Percentiles rank a stretch among this genome's conserved stretches.
Conservation (phyloP, 257 asterid genomes). For the Forsythia viridissima region DNA sequence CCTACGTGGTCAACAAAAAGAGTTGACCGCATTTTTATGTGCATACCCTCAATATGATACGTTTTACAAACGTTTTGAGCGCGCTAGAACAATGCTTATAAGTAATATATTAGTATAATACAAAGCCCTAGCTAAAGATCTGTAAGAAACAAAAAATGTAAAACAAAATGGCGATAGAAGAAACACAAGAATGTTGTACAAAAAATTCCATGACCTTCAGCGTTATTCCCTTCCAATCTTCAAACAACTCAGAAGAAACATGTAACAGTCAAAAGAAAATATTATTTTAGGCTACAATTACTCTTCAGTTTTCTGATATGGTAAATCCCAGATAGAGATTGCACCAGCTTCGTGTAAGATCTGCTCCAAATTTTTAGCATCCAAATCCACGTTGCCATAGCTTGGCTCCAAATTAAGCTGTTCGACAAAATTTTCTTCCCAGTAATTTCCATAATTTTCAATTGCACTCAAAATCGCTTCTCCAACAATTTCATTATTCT, state of each 20-base stretch:
- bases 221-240: background rate
- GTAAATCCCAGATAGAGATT: conserved; percentile 57
- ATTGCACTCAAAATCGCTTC: background rate
- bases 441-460: conserved; percentile 20
- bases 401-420: conserved; percentile 24
- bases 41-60: too few species aligned
- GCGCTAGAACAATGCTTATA: too few species aligned
- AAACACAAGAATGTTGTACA: too few species aligned
- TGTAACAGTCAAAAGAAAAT: background rate
- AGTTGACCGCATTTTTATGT: too few species aligned
- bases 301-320: conserved; percentile 26
- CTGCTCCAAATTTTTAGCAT: conserved; percentile 23
- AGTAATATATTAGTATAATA: too few species aligned
- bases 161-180: background rate
- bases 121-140: background rate
- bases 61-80: too few species aligned
- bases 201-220: background rate
- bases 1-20: too few species aligned
- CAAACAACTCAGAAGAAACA: background rate
- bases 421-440: conserved; percentile 31
- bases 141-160: background rate
- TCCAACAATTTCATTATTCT: conserved; percentile 1
- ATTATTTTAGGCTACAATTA: background rate
- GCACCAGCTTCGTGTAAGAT: conserved; percentile 24
- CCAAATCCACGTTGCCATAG: conserved; percentile 15